A percentile compares a stretch with the other conserved stretches of the same genome.
Evolutionary conservation across 2,329 filamentous ascomycete genomes (phyloP).

Genomic region (Plectosphaerella sp.): DNA sequence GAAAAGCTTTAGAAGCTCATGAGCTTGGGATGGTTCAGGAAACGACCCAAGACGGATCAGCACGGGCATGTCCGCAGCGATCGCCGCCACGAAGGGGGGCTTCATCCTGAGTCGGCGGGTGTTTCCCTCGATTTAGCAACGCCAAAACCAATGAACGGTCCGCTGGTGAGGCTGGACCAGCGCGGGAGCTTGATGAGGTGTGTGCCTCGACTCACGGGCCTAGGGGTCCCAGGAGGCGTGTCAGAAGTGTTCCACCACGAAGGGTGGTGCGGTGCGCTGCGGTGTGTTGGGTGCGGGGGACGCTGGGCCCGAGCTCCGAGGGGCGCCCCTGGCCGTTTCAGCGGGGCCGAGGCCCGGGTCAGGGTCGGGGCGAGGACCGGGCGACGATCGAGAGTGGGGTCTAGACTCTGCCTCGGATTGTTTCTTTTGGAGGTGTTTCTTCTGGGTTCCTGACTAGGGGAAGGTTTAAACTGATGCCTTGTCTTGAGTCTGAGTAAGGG

Average conservation of each 20-base stretch:
- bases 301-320: background rate
- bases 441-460: no score
- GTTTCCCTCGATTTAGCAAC: background rate
- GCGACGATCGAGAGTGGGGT: no score
- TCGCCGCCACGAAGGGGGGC: background rate
- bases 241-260: constrained; percentile 12
- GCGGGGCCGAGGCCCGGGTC: background rate
- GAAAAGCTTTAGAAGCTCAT: background rate
- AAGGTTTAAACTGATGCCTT: no score
- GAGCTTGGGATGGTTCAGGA: background rate
- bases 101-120: background rate
- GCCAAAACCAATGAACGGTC: background rate
- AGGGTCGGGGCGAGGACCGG: no score
- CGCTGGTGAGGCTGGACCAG: background rate
- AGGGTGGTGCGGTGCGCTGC: background rate
- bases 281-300: background rate
- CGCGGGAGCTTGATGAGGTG: background rate
- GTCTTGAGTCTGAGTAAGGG: no score
- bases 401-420: no score
- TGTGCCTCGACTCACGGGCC: constrained; percentile 6
- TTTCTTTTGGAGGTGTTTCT: no score
- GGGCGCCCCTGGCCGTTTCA: background rate
- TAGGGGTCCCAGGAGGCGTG: constrained; percentile 4
- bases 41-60: background rate
- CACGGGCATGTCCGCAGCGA: no score